Evolutionary conservation across 1,284 basidiomycete species (phyloP).

Genomic region (Puccinia horiana): DNA sequence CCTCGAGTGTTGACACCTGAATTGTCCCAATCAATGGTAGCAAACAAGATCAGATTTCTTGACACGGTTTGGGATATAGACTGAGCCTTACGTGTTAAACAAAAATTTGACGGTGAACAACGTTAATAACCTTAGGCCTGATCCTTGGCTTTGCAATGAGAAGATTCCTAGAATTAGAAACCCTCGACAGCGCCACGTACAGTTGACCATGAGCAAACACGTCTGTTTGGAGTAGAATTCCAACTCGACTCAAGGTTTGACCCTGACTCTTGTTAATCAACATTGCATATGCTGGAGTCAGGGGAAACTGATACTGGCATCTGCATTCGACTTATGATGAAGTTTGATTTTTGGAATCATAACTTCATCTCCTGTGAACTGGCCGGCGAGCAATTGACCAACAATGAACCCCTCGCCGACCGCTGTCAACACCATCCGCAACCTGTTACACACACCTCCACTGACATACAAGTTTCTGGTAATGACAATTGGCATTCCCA

Average conservation of each 20-base stretch:
- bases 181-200: too few relatives aligned
- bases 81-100: too few relatives aligned
- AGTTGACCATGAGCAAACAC: conserved; percentile 8
- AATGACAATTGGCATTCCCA: background rate
- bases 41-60: too few relatives aligned
- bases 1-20: too few relatives aligned
- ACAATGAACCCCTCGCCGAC: background rate
- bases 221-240: background rate
- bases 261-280: background rate
- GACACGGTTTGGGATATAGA: too few relatives aligned
- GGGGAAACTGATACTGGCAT: background rate
- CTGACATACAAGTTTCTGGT: background rate
- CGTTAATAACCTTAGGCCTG: too few relatives aligned
- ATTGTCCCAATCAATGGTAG: too few relatives aligned
- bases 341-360: background rate
- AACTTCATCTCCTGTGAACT: background rate
- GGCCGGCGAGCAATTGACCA: background rate
- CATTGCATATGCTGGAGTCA: background rate
- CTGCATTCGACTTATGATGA: background rate
- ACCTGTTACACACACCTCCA: background rate
- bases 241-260: background rate
- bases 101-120: too few relatives aligned
- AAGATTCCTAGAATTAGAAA: too few relatives aligned
- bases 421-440: background rate
- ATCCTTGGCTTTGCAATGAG: too few relatives aligned